Evolutionary conservation across 257 asterid species (phyloP).

Genomic region (Marsdenia floribunda): DNA sequence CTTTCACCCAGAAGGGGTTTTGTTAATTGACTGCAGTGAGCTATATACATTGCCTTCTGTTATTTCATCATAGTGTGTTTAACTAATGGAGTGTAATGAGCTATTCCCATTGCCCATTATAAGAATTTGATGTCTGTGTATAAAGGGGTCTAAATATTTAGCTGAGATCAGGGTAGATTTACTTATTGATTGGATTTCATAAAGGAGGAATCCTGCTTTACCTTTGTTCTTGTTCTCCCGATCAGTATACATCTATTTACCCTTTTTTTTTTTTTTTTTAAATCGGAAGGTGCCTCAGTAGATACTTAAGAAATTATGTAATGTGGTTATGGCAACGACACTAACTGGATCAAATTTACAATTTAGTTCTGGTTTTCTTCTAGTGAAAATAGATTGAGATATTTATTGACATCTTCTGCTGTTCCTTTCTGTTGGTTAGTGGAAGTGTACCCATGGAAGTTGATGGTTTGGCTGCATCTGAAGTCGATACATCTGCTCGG

Average conservation of each 20-base stretch:
- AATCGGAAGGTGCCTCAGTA: not conserved
- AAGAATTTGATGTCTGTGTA: not conserved
- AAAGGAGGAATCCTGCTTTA: not conserved
- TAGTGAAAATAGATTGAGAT: not conserved
- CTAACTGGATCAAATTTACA: not conserved
- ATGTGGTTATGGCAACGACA: not conserved
- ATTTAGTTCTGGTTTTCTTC: not conserved
- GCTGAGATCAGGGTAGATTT: not conserved
- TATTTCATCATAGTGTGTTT: not conserved
- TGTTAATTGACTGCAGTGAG: not conserved
- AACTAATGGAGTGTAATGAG: not conserved
- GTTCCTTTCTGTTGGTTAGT: constrained; percentile 28
- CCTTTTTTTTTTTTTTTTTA: not conserved
- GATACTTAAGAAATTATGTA: not conserved
- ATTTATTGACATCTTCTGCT: constrained; percentile 6
- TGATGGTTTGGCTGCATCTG: constrained; percentile 53
- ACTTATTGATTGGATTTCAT: not conserved
- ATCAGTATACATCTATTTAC: not conserved
- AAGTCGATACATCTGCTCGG: constrained; percentile 31
- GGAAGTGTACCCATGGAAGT: constrained; percentile 69
- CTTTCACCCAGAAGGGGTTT: not conserved
- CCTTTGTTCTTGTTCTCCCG: not conserved
- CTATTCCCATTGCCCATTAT: not conserved
- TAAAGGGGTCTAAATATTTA: not conserved
- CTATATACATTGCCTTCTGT: not conserved